Evolutionary conservation across 2,329 filamentous ascomycete species (phyloP).

Genomic region (Madurella mycetomatis): DNA sequence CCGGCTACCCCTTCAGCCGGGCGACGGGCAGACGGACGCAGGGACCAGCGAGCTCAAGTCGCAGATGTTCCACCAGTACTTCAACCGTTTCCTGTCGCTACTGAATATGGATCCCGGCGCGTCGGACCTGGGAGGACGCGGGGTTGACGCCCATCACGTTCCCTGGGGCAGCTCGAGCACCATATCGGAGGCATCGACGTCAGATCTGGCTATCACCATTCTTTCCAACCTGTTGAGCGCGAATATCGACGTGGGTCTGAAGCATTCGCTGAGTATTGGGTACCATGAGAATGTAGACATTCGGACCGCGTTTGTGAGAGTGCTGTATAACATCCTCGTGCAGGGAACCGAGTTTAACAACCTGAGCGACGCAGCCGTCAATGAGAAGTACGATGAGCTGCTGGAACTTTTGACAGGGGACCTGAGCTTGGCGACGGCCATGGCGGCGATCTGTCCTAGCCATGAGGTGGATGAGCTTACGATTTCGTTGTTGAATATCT

Average conservation of each 20-base stretch:
- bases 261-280: constrained; percentile 65
- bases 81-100: constrained; percentile 63
- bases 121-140: constrained; percentile 40
- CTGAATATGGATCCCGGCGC: constrained; percentile 51
- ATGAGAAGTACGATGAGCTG: constrained; percentile 64
- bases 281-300: constrained; percentile 68
- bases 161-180: constrained; percentile 9
- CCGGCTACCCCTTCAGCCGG: constrained; percentile 61
- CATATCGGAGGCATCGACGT: constrained; percentile 47
- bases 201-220: constrained; percentile 63
- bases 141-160: background rate
- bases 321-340: constrained; percentile 66
- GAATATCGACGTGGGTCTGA: constrained; percentile 67
- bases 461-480: constrained; percentile 66
- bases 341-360: constrained; percentile 69
- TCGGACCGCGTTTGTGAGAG: constrained; percentile 64
- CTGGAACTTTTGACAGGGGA: constrained; percentile 61
- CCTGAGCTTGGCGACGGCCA: constrained; percentile 57
- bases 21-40: constrained; percentile 61
- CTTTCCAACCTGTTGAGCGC: constrained; percentile 65
- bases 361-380: constrained; percentile 61
- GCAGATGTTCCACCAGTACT: constrained; percentile 68
- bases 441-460: constrained; percentile 63
- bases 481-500: constrained; percentile 64
- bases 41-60: constrained; percentile 65